Evolutionary conservation across 768 basidiomycete genomes (phyloP), one percentile per base, ranked within the genome.

Genomic region (Mycena venus): DNA sequence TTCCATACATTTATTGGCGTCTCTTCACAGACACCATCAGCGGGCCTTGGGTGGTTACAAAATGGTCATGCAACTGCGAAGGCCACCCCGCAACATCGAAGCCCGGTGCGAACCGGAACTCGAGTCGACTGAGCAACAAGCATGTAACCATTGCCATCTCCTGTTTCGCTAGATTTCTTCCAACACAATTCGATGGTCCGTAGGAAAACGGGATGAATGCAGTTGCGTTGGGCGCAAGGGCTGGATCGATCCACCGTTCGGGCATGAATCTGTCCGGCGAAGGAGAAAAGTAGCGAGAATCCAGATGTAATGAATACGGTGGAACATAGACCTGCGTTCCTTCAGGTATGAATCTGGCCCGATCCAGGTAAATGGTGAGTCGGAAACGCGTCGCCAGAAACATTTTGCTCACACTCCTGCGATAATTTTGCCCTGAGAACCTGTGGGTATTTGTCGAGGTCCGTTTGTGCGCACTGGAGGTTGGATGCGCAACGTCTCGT

Each of bases 401-500:
- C 2, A 9, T 17, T 56, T 11, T 32, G 5, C 62, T 19, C 36
- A 59, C 65, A 27, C 12, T 5, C 58, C 36, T 17, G 59, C 44
- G n/a, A 68, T 42, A 21, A 61, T 12, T n/a, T 60, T 68, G 10
- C 59, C 61, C n/a, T 21, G 7, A 25, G 42, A 59, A 25, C 34
- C n/a, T 17, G 23, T 15, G 79, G 68, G 70, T 78, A 7, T 80
- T 80, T 19, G 82, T 78, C 38, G 81, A 78, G 55, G 88, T 83
- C 75, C 88, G 85, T 56, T 84, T 82, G 55, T 86, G 58, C 87
- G 84, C 29, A 91, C 80, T 7, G 90, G 85, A 12, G 90, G 88
- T 64, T 83, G 84, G n/a, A 91, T 81, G 34, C 90, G 85, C 31
- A 91, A 78, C 0, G 84, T 80, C 72, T 91, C 90, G 34, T 89